These are phyloP conservation scores for Quillaja saponaria DNA, from an alignment of 306 rosid species.

Conservation along the genomic window DNA sequence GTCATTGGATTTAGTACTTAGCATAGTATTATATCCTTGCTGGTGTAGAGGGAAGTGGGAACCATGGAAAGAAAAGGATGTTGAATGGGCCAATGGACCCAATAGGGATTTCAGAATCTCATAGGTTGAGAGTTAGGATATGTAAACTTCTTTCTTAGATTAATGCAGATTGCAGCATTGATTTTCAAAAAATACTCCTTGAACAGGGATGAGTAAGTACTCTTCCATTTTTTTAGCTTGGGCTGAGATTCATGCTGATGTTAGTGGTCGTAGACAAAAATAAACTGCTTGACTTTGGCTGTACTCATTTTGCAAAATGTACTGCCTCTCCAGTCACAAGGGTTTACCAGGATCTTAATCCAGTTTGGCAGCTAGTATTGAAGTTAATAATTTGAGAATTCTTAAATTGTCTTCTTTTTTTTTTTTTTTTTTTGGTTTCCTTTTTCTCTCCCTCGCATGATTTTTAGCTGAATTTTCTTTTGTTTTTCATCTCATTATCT, in stretches of 20 bases:
- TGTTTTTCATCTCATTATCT: neutral
- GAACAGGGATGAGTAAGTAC: too few species aligned
- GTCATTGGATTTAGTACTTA: neutral
- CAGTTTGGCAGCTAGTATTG: neutral
- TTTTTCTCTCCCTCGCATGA: constrained; percentile 10
- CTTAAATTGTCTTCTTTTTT: neutral
- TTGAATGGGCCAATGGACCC: constrained; percentile 2
- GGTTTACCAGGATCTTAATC: constrained; percentile 2
- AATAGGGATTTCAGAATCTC: constrained; percentile 9
- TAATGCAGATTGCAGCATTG: neutral
- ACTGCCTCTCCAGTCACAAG: too few species aligned
- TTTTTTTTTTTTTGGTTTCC: constrained; percentile 11
- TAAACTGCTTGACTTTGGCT: neutral
- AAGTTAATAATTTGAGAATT: neutral
- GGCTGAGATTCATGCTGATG: neutral
- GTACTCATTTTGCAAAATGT: too few species aligned
- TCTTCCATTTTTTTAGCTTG: constrained; percentile 6
- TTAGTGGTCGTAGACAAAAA: neutral
- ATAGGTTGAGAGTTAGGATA: neutral
- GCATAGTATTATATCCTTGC: neutral
- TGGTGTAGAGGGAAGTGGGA: neutral
- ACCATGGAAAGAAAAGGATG: neutral
- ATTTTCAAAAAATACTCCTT: neutral
- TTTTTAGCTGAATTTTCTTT: constrained; percentile 12
- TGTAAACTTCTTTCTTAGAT: constrained; percentile 1